Evolutionary conservation across 2,329 filamentous ascomycete species (phyloP).

Genomic region (Ceratocystis eucalypticola): DNA sequence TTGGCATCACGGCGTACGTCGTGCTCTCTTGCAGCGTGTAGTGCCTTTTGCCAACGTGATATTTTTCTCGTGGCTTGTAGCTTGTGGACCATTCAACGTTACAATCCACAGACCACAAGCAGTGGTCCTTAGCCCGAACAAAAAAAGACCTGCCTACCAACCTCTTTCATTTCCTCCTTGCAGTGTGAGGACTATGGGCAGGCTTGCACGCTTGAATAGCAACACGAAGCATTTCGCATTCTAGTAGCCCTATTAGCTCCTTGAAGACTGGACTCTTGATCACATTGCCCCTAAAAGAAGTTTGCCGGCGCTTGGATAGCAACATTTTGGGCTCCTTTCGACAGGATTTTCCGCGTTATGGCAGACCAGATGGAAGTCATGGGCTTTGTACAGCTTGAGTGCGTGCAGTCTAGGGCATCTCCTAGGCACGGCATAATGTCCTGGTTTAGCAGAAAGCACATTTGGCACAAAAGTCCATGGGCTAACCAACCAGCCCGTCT

Average conservation of each 20-base stretch:
- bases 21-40: neutral
- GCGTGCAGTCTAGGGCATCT: neutral
- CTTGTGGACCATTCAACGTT: neutral
- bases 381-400: neutral
- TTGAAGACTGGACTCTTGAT: too few relatives aligned
- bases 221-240: neutral
- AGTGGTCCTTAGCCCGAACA: neutral
- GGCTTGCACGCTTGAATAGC: neutral
- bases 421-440: slow-evolving; percentile 4
- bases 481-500: neutral
- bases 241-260: neutral
- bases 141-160: neutral
- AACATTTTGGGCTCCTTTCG: neutral
- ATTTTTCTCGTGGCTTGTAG: neutral
- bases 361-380: neutral
- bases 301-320: neutral
- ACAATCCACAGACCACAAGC: neutral
- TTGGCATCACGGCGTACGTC: slow-evolving; percentile 3
- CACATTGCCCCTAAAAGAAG: neutral
- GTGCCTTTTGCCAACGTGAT: neutral
- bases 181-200: neutral
- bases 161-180: neutral
- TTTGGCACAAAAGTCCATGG: slow-evolving; percentile 2
- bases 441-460: neutral
- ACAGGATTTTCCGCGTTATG: neutral